Evolutionary conservation across 805 yeast species (phyloP).

Genomic region (Metschnikowia orientalis): DNA sequence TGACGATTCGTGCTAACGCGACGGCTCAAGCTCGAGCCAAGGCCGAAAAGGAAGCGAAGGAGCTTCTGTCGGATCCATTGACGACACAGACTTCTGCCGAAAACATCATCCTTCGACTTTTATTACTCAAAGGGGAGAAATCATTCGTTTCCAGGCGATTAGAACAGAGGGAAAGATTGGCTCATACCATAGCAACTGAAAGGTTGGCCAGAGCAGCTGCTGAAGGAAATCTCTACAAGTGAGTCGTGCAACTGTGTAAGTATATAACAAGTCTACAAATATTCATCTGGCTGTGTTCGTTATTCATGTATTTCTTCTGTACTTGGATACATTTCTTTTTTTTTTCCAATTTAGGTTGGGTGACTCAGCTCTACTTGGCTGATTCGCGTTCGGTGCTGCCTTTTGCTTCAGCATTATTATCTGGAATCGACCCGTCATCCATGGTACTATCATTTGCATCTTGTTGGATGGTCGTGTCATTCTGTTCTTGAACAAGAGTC

Average conservation of each 20-base stretch:
- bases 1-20: slow-evolving; percentile 70
- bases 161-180: slow-evolving; percentile 56
- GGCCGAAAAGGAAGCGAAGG: slow-evolving; percentile 22
- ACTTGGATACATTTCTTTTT: no score
- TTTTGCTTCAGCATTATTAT: slow-evolving; percentile 19
- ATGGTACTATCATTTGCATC: slow-evolving; percentile 48
- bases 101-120: slow-evolving; percentile 66
- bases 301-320: no score
- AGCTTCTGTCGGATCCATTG: slow-evolving; percentile 28
- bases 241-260: no score
- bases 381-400: background rate
- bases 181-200: slow-evolving; percentile 53
- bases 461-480: slow-evolving; percentile 46
- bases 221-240: slow-evolving; percentile 29
- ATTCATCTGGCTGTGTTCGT: background rate
- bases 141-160: slow-evolving; percentile 56
- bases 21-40: slow-evolving; percentile 51
- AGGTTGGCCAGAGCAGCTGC: slow-evolving; percentile 45
- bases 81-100: slow-evolving; percentile 47
- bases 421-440: slow-evolving; percentile 36
- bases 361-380: no score
- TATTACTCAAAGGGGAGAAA: slow-evolving; percentile 61
- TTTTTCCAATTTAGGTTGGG: no score
- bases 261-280: no score
- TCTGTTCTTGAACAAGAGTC: slow-evolving; percentile 42